Evolutionary conservation across 495 filamentous ascomycete genomes (phyloP).

Genomic region (Annulohypoxylon stygium): DNA sequence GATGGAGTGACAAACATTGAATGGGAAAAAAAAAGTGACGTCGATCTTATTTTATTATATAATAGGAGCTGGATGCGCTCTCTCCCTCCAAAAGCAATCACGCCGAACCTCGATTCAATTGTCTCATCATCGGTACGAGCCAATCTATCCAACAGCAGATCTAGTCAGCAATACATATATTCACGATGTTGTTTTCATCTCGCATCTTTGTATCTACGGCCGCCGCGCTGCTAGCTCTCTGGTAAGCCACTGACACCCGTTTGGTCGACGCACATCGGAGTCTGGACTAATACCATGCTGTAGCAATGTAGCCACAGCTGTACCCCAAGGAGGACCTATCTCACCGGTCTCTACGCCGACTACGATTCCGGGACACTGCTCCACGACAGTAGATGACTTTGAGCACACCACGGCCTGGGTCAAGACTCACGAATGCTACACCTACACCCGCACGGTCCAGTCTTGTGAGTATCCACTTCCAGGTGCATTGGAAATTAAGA

Average conservation of each 20-base stretch:
- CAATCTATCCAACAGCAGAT: neutral
- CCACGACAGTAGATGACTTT: conserved; percentile 46
- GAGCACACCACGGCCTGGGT: conserved; percentile 42
- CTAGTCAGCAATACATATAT: conserved; percentile 5
- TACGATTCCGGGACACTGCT: conserved; percentile 44
- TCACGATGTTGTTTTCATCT: conserved; percentile 37
- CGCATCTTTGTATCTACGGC: conserved; percentile 23
- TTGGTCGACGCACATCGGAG: neutral
- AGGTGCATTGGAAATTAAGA: neutral
- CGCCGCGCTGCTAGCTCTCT: conserved; percentile 33
- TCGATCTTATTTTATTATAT: conserved; percentile 12
- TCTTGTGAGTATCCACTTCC: conserved; percentile 26
- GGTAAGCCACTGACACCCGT: conserved; percentile 25
- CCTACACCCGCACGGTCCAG: conserved; percentile 31
- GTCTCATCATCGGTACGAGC: neutral
- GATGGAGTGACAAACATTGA: neutral
- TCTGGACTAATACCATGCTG: neutral
- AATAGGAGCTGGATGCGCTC: conserved; percentile 17
- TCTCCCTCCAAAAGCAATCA: neutral
- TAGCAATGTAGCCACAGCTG: conserved; percentile 26
- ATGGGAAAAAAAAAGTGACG: conserved; percentile 1
- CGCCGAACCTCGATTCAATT: neutral
- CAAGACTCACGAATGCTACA: conserved; percentile 46
- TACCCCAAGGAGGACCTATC: conserved; percentile 22
- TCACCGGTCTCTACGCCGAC: conserved; percentile 19